Evolutionary conservation across 2,329 filamentous ascomycete genomes (phyloP).

Genomic region (Colletotrichum sp.): DNA sequence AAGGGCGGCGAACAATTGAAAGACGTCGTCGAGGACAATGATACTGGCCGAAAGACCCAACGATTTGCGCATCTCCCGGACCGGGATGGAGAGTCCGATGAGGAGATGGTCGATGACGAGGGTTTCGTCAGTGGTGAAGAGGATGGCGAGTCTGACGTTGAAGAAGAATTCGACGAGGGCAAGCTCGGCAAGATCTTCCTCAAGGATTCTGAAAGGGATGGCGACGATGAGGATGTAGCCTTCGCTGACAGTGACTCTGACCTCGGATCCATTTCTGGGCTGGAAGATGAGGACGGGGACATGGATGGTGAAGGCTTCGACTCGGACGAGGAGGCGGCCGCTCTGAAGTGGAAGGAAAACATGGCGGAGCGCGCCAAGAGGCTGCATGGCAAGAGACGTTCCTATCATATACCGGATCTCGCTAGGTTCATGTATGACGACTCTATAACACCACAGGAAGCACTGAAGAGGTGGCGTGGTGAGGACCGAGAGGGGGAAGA

Average conservation of each 20-base stretch:
- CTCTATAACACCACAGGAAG: conserved; percentile 74
- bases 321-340: conserved; percentile 74
- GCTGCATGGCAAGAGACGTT: conserved; percentile 71
- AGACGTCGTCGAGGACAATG: conserved; percentile 54
- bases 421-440: conserved; percentile 90
- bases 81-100: conserved; percentile 56
- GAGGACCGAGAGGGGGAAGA: conserved; percentile 63
- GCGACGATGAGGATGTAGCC: conserved; percentile 73
- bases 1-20: conserved; percentile 74
- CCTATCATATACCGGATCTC: conserved; percentile 82
- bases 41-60: conserved; percentile 66
- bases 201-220: conserved; percentile 54
- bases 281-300: conserved; percentile 51
- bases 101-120: conserved; percentile 51
- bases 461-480: conserved; percentile 81
- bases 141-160: conserved; percentile 55
- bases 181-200: conserved; percentile 68
- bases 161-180: conserved; percentile 62
- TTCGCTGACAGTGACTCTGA: conserved; percentile 99
- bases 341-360: conserved; percentile 86
- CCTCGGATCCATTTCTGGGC: conserved; percentile 80
- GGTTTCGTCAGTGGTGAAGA: conserved; percentile 60
- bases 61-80: conserved; percentile 63
- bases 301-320: conserved; percentile 53
- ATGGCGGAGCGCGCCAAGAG: conserved; percentile 76